Conservation (phyloP, 371 early-diverging fungal genomes). For the Mucor circinelloides region DNA sequence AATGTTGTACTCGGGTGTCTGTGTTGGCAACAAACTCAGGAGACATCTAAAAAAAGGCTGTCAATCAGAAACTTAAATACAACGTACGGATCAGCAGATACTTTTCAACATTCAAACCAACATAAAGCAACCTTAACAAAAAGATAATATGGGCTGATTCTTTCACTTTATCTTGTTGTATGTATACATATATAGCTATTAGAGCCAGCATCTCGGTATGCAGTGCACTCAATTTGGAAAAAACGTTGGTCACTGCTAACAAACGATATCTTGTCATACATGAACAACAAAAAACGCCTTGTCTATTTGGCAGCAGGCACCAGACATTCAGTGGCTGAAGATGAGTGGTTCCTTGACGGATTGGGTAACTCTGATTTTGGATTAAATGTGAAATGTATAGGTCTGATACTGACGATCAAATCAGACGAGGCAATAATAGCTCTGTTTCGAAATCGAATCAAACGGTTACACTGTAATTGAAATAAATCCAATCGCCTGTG, state of each 20-base stretch:
- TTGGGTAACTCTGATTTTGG: not conserved
- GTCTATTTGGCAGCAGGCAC: not conserved
- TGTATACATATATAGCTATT: not conserved
- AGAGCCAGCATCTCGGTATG: not conserved
- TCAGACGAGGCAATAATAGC: too few relatives aligned
- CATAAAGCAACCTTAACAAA: too few relatives aligned
- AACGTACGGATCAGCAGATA: too few relatives aligned
- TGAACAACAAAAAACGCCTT: not conserved
- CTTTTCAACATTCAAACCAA: too few relatives aligned
- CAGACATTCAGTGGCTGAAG: not conserved
- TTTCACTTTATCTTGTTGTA: not conserved
- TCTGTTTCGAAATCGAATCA: too few relatives aligned
- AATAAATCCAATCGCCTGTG: not conserved
- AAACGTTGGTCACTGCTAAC: not conserved
- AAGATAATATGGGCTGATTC: not conserved
- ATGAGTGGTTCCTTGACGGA: not conserved
- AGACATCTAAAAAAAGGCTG: too few relatives aligned
- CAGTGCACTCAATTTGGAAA: not conserved
- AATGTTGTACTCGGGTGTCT: too few relatives aligned
- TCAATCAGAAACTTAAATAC: too few relatives aligned
- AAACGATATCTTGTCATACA: not conserved
- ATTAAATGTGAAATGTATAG: too few relatives aligned
- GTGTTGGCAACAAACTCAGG: too few relatives aligned
- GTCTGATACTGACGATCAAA: too few relatives aligned
- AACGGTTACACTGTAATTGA: not conserved